phyloP scores from a whole-genome alignment of 768 basidiomycete genomes.

The Exsudoporus frostii region DNA sequence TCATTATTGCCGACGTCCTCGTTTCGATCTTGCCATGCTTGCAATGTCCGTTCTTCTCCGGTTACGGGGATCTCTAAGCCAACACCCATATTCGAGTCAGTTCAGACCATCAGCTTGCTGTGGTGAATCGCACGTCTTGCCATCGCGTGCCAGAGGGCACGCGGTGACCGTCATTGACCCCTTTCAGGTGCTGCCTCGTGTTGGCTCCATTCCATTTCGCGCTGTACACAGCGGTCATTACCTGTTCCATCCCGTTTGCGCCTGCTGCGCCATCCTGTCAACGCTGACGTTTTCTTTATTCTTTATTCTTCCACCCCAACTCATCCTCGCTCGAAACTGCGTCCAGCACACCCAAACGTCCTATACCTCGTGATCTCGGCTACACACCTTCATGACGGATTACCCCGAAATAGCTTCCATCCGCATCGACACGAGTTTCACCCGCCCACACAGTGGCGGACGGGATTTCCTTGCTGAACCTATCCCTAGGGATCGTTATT shows the following conservation, averaged over 20 bases:
- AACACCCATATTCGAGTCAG: background rate
- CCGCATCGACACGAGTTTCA: conserved; percentile 30
- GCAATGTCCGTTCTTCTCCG: background rate
- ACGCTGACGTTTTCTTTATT: background rate
- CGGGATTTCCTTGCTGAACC: conserved; percentile 28
- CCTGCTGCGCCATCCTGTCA: conserved; percentile 20
- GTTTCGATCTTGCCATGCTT: background rate
- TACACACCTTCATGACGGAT: conserved; percentile 23
- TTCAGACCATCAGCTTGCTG: background rate
- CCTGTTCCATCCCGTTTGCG: conserved; percentile 24
- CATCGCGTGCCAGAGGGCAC: conserved; percentile 16
- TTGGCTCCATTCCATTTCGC: conserved; percentile 17
- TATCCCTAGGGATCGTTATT: conserved; percentile 26
- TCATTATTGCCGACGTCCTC: background rate
- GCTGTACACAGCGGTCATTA: conserved; percentile 12
- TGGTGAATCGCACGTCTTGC: background rate
- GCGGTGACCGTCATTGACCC: conserved; percentile 16
- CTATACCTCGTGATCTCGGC: background rate
- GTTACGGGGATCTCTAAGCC: background rate
- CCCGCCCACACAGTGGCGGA: conserved; percentile 26
- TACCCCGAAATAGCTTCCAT: conserved; percentile 22
- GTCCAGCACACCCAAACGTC: background rate
- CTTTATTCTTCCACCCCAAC: background rate
- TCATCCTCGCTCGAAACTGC: background rate
- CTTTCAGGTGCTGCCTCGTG: conserved; percentile 33